Percentiles rank a stretch among this genome's conserved stretches.
Conservation (phyloP, 1,284 basidiomycete species). For the Trametes pubescens region DNA sequence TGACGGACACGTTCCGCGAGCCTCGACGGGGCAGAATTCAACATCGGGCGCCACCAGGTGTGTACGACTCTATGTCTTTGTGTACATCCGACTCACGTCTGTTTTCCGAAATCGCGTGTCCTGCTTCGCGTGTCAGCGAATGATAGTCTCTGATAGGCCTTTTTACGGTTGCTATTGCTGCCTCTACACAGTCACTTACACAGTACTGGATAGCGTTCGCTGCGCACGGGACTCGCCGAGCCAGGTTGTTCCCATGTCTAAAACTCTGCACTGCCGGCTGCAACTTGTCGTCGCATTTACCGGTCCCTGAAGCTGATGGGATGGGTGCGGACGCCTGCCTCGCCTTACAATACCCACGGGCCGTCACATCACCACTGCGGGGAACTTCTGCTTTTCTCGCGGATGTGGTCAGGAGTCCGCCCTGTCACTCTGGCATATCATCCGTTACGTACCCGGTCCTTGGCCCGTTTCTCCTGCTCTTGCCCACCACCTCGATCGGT, state of each 20-base stretch:
- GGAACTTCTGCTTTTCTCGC: conserved; percentile 11
- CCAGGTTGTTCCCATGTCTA: conserved; percentile 25
- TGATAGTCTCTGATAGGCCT: conserved; percentile 14
- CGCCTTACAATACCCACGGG: conserved; percentile 13
- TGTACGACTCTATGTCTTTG: not conserved
- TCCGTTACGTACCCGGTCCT: conserved; percentile 9
- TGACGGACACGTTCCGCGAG: not conserved
- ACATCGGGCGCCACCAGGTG: not conserved
- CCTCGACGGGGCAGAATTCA: not conserved
- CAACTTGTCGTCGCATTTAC: conserved; percentile 3
- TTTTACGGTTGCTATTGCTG: conserved; percentile 10
- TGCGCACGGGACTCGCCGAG: conserved; percentile 17
- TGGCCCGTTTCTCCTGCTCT: conserved; percentile 5
- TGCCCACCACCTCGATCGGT: conserved; percentile 9
- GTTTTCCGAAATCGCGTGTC: not conserved
- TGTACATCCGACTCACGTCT: not conserved
- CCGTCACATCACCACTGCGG: conserved; percentile 8
- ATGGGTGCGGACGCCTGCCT: conserved; percentile 1
- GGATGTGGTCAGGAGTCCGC: conserved; percentile 7
- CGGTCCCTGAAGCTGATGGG: conserved; percentile 16
- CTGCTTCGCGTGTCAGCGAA: not conserved
- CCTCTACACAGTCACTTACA: not conserved
- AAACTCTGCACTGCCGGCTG: conserved; percentile 26
- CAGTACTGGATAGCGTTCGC: not conserved
- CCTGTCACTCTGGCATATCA: not conserved